phyloP scores from a whole-genome alignment of 2,329 filamentous ascomycete species.

The Colletotrichum tropicale region DNA sequence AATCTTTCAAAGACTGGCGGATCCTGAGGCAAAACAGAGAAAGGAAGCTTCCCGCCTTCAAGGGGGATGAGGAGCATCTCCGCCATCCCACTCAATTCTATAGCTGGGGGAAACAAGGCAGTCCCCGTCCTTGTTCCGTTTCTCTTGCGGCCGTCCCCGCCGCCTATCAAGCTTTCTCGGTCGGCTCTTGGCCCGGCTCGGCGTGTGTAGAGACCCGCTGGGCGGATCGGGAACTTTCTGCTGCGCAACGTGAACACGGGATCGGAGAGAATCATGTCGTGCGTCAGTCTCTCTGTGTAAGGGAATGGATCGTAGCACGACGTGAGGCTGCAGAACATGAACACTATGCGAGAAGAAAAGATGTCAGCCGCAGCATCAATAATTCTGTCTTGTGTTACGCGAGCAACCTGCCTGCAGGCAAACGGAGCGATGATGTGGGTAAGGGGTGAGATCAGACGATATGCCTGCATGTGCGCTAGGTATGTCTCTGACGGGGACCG shows the following conservation, averaged over 20 bases:
- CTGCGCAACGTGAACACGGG: too few relatives aligned
- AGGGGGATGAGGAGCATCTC: not conserved
- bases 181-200: not conserved
- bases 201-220: not conserved
- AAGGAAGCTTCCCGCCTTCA: not conserved
- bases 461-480: not conserved
- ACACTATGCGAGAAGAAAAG: not conserved
- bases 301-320: not conserved
- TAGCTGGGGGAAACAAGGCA: not conserved
- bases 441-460: not conserved
- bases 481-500: not conserved
- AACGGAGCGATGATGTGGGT: not conserved
- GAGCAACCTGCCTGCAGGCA: not conserved
- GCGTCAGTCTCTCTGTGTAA: not conserved
- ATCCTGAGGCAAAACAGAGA: not conserved
- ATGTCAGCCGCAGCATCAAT: not conserved
- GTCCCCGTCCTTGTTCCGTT: not conserved
- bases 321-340: not conserved
- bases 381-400: not conserved
- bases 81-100: not conserved
- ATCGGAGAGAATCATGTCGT: not conserved
- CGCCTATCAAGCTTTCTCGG: constrained; percentile 1
- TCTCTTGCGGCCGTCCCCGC: not conserved
- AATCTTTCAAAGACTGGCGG: not conserved
- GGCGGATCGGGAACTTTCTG: not conserved